Evolutionary conservation across 148 eudicot species (phyloP).

Genomic region (Rhododendron ovatum): DNA sequence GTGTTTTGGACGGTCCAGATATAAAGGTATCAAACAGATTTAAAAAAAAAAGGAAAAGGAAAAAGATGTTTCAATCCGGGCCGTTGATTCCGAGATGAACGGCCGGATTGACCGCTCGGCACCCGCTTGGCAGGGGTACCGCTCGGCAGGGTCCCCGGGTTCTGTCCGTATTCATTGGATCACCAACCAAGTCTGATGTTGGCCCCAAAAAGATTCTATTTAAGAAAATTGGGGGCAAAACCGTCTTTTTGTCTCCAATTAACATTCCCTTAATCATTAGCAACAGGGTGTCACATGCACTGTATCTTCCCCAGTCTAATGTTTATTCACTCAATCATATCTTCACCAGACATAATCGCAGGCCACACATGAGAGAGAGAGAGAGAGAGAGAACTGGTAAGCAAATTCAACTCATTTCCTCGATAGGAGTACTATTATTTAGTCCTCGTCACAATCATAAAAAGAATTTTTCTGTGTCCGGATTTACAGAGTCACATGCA

Average conservation of each 20-base stretch:
- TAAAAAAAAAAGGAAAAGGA: too few species aligned
- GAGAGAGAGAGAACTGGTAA: neutral
- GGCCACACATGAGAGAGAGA: neutral
- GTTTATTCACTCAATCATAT: neutral
- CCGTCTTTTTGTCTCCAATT: neutral
- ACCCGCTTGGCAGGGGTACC: too few species aligned
- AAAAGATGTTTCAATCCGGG: too few species aligned
- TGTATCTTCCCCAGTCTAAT: neutral
- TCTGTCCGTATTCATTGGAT: neutral
- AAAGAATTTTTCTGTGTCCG: neutral
- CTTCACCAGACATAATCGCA: neutral
- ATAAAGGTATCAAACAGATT: too few species aligned
- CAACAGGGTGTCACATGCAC: neutral
- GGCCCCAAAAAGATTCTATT: neutral
- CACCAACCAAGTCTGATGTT: neutral
- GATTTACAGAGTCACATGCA: slow-evolving; percentile 5
- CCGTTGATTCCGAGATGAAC: too few species aligned
- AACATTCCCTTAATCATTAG: neutral
- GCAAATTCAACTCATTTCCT: neutral
- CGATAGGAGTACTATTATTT: neutral
- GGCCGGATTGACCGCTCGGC: too few species aligned
- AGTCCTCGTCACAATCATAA: slow-evolving; percentile 6
- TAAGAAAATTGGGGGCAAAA: neutral
- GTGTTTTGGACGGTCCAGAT: too few species aligned
- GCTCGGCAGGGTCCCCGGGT: too few species aligned